Base-by-base conservation (phyloP, 2,329 filamentous ascomycete species). In the Cadophora gregata region DNA sequence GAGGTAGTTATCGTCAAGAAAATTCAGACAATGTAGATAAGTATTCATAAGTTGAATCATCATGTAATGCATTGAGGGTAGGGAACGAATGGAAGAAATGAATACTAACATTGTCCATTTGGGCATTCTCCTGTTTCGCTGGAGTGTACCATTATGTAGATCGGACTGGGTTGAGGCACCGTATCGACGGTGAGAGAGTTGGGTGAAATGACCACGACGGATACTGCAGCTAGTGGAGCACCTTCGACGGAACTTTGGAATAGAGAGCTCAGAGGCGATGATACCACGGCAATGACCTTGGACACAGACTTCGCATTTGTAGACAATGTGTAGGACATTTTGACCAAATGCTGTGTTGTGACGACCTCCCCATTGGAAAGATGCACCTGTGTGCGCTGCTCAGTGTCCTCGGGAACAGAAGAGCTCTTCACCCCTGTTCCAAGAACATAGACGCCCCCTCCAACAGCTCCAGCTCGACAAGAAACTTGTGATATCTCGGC, bases 21-120 rank as follows among this genome's bases (percentile, higher is more conserved):
- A 82, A 82, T 91, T 97, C 95, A 94, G 95, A 92, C 93, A 98
- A 98, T 97, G 95, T 98, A 97, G 95, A 97, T 98, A 98, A 98
- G 94, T 94, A 93, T 96, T 96, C 86, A 80, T 84, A 84, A 81
- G 80, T 81, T 86, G 81, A 80, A 85, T 97, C 94, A 98, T 97
- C 95, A 93, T 91, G 77, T 84, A 85, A 84, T 78, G 75, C 73
- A 60, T 62, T 56, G 55, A 63, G 60, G 64, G 59, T 47, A n/a
- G 4, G 21, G 65, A 68, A 67, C 70, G 70, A 51, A 47, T 47
- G 70, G 68, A 66, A 50, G 69, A 63, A 70, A 42, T 31, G 27
- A 27, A 29, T 67, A 92, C 95, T 93, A 87, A 99, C 95, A 89
- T 88, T 98, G 93, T 80, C 90, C 89, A 70, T 80, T 71, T 29